Evolutionary conservation across 768 basidiomycete species (phyloP), one percentile per base, ranked within the genome.

Genomic region (Russula olivacea): DNA sequence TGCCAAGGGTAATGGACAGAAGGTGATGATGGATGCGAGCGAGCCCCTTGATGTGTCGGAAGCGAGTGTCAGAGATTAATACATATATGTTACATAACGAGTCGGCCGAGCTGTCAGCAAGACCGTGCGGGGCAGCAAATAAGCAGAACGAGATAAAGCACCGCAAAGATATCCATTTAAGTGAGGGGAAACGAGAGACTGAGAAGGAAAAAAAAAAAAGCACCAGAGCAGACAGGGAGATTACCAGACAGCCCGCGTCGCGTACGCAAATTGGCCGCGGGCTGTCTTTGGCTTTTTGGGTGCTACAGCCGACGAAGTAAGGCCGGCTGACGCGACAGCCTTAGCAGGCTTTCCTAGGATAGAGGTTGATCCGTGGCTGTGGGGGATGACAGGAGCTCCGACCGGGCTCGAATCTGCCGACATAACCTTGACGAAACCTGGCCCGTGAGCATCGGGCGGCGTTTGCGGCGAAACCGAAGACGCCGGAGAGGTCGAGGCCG

Each of bases 391-490:
- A 0, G 63, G 53, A 30, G 40, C 43, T 11, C 32, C 54, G 2
- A 64, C 12, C 0, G 63, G 63, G 21, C 63, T 64, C 59, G 63
- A 64, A n/a, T 64, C 63, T 28, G 49, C 63, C 9, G 63, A 60
- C 0, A 43, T 60, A 28, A 65, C 56, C 51, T 65, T 63, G 36
- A 34, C 34, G 1, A 63, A 53, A 53, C 49, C 61, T 12, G 49
- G 25, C 32, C 55, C 64, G 12, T 64, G 63, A 40, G 56, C 64
- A 38, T 65, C 64, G 11, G 67, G 67, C 9, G 73, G 74, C 40
- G 73, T 74, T 28, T 69, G 67, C 1, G 73, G 74, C 59, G 73
- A 70, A 2, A 61, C 71, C 45, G 71, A 69, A 19, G 71, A 70
- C 30, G 73, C 72, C 23, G 74, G 73, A 11, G 71, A 72, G 28